Evolutionary conservation across 176 grass and related monocot genomes (phyloP), one percentile per base, ranked within the genome.

Genomic region (Oryza glumipatula): DNA sequence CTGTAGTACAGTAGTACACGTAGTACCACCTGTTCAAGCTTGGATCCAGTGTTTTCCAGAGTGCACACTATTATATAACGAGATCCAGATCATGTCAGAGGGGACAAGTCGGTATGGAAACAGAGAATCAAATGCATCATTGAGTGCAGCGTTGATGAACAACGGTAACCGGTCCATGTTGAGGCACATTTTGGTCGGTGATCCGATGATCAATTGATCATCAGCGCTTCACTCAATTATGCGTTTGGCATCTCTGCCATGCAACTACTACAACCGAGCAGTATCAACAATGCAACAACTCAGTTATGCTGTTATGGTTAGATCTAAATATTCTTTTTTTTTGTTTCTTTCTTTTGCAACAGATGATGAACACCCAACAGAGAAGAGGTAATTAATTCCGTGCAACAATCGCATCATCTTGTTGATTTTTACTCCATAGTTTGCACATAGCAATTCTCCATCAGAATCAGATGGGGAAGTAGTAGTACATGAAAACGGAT

Each of bases 71-170:
- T 58, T 63, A 63, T 63, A 63, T 44, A 44, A 54, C 4, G 16
- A 54, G 51, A 30, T 44, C 14, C 52, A 79, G 26, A 38, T 38
- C 76, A 19, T 12, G 35, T 79, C 47, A 43, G 74, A 60, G 45
- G 45, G 13, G 0, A n/a, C 16, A 41, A 44, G 21, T 46, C 23
- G 9, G 6, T 23, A 45, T 9, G 77, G 21, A 9, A 10, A 64
- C 8, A 3, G 15, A 47, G 67, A 76, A 69, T 65, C 38, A 87
- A 69, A 88, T 63, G 73, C 90, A 88, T 88, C 86, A 86, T 88
- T 88, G 86, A 88, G 90, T 92, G 82, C 90, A 92, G 86, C 86
- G 86, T 92, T 92, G 45, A 52, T 15, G 4, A 92, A 56, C 26
- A 43, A 39, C 15, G 3, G 9, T 43, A 71, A 71, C 9, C 1